A percentile compares a stretch with the other conserved stretches of the same genome.
Evolutionary conservation across 371 early-diverging fungal species (phyloP).

Genomic region (Enterospora canceri): DNA sequence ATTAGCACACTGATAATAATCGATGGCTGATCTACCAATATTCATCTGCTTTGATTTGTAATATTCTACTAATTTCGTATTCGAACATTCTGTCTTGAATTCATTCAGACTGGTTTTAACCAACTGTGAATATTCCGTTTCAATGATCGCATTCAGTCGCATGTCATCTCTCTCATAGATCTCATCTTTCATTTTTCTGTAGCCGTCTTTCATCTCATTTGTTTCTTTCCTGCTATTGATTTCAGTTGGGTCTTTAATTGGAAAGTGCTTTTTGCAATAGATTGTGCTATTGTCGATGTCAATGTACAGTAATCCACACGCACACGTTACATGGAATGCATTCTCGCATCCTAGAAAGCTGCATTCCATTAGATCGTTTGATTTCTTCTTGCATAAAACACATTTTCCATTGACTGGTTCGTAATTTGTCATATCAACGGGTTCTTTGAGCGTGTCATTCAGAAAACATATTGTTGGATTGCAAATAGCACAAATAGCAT

Average conservation of each 20-base stretch:
- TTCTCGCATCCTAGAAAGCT: constrained; percentile 41
- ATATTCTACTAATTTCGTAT: too few species aligned
- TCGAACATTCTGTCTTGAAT: too few species aligned
- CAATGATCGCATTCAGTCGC: not conserved
- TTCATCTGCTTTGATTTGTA: too few species aligned
- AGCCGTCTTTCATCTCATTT: not conserved
- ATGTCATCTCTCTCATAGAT: not conserved
- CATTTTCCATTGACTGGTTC: constrained; percentile 27
- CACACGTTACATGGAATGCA: constrained; percentile 51
- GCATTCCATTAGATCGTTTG: constrained; percentile 38
- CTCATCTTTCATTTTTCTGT: not conserved
- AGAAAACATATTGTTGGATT: constrained; percentile 41
- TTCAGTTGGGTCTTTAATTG: constrained; percentile 17
- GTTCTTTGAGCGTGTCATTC: constrained; percentile 50
- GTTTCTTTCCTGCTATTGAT: constrained; percentile 2
- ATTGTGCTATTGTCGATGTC: constrained; percentile 45
- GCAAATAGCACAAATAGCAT: constrained; percentile 52
- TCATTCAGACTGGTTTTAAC: too few species aligned
- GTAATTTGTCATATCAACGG: constrained; percentile 40
- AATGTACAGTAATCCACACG: constrained; percentile 43
- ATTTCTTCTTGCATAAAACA: constrained; percentile 23
- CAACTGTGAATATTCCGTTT: not conserved
- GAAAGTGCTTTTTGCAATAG: constrained; percentile 52
- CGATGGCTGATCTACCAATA: not conserved
- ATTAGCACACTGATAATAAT: not conserved